These are phyloP conservation scores for Penicillium flavigenum DNA, from an alignment of 495 filamentous ascomycete genomes.

Conservation along the genomic window DNA sequence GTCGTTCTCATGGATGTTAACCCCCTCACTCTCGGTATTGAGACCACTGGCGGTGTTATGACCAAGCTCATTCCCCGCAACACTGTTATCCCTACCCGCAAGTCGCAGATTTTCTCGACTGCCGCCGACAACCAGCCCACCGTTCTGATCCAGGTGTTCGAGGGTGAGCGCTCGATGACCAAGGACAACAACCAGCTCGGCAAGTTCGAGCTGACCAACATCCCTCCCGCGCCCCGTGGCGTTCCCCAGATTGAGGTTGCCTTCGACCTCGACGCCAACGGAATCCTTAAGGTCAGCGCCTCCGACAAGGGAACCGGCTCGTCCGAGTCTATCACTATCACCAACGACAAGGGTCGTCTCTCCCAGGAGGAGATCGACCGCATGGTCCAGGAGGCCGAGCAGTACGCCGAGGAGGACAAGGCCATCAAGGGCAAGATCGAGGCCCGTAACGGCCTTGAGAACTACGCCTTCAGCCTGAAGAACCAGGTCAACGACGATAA, in stretches of 20 bases:
- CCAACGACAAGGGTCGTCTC: constrained; percentile 96
- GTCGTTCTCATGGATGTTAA: constrained; percentile 98
- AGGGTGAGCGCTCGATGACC: constrained; percentile 94
- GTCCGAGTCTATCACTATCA: constrained; percentile 94
- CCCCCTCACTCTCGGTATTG: constrained; percentile 96
- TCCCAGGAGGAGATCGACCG: constrained; percentile 96
- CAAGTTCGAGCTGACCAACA: constrained; percentile 96
- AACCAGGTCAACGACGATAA: constrained; percentile 99
- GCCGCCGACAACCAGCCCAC: constrained; percentile 98
- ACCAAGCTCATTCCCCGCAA: constrained; percentile 95
- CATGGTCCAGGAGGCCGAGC: constrained; percentile 96
- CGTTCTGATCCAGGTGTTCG: constrained; percentile 94
- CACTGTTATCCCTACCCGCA: constrained; percentile 93
- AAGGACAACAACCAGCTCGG: constrained; percentile 96
- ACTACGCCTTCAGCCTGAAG: constrained; percentile 96
- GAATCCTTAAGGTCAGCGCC: constrained; percentile 93
- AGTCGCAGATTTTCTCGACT: constrained; percentile 97
- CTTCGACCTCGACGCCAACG: constrained; percentile 96
- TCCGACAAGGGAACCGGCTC: constrained; percentile 97
- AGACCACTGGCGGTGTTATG: constrained; percentile 98
- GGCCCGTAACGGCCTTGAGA: constrained; percentile 93
- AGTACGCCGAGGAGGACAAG: constrained; percentile 99
- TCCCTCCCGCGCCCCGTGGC: constrained; percentile 90
- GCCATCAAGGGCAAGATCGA: constrained; percentile 91
- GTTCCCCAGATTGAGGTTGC: constrained; percentile 98